Base-by-base conservation (phyloP, 257 asterid species). In the Sherardia arvensis region DNA sequence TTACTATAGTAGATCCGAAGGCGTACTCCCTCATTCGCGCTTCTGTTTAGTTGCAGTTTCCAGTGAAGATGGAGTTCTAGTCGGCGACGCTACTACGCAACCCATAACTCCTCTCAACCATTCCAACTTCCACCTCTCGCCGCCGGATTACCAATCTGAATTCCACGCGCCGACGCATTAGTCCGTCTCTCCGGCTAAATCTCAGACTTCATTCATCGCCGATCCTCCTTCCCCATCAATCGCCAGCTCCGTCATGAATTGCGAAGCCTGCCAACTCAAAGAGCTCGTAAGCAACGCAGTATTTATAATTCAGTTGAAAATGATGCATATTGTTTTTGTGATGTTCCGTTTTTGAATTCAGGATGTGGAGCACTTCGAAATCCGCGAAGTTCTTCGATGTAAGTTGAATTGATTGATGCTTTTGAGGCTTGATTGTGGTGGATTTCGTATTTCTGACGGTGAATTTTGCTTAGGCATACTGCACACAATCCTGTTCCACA, bases 281-380 rank as follows among this genome's bases (percentile, higher is more conserved):
- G 99, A 93, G 70, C 95, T 90, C 63, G 99, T 93, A 77, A 80
- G 88, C 71, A 18, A 15, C 22, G 5, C 56, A 14, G 64, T 3
- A 10, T 32, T 3, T 43, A 34, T 10, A 20, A 18, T 56, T 27
- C 30, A 48, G 9, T 65, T 59, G 48, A 33, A n/a, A n/a, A 8
- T 25, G 49, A 27, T 27, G 5, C 22, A 22, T 15, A 3, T 26
- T 32, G 7, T 10, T 10, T 56, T 10, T 56, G 61, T 27, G 48
- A 12, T 20, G 26, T 43, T 45, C 11, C 32, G 17, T 30, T 64
- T n/a, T 15, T 27, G 8, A 67, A 5, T 61, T 45, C 32, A 93
- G 99, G 99, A 93, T 61, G 92, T 89, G 67, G 97, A 93, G 79
- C 94, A 83, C 84, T 85, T 90, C 63, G 90, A 93, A 89, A 84